Evolutionary conservation across 1,139 yeast genomes (phyloP), one percentile per base, ranked within the genome.

Genomic region (Arxiozyma bovina): DNA sequence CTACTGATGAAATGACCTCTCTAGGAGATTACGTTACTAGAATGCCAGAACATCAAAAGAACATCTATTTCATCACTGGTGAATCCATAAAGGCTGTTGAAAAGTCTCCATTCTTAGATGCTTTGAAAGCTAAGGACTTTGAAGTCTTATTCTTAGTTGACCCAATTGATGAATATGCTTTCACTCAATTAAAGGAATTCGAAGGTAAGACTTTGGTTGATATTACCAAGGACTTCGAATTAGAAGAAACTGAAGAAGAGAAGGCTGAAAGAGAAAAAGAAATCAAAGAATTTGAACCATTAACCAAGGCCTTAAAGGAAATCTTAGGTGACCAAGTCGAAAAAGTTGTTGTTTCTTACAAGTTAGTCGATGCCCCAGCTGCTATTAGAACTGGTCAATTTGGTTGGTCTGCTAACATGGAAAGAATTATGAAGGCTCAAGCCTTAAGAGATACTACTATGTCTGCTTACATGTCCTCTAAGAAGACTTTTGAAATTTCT

Each of bases 341-440:
- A 82, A 94, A 94, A 82, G 99, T 94, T 77, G 91, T 91, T 72
- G 96, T 94, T 65, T 91, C 99, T 63, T 94, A 91, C 81, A 90
- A 89, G 79, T 85, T 94, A 72, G 90, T 90, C 68, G 98, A 91
- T 71, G 94, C 99, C 57, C 99, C 99, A 75, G 99, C 99, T 75
- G 99, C 99, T 68, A 91, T 93, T 74, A 90, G 98, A 83, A 93
- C 99, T 66, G 98, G 97, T 69, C 99, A 93, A 81, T 93, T 93
- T 75, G 99, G 99, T 74, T 93, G 99, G 99, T 93, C 99, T 66
- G 99, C 99, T 70, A 93, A 93, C 82, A 94, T 94, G 99, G 99
- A 93, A 81, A 93, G 99, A 86, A 93, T 93, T 82, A 94, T 93
- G 99, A 93, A 93, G 83, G 99, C 99, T 61, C 99, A 93, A 82